These are phyloP conservation scores for Dendrostoma leiphaemia DNA, from an alignment of 2,329 filamentous ascomycete species.

Conservation along the genomic window DNA sequence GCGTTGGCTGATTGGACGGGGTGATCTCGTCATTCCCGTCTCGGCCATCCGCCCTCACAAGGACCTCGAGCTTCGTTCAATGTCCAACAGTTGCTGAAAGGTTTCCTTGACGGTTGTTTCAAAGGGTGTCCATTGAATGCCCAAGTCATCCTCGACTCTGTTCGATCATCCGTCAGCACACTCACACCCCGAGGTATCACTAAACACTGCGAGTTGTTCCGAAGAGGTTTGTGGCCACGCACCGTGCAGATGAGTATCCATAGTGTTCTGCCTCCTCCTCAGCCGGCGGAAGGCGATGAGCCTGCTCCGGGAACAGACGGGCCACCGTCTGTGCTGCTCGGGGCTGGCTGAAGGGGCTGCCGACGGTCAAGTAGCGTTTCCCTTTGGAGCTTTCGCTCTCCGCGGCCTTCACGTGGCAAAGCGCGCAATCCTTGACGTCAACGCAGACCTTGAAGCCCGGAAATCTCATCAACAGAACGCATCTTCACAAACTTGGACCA, in stretches of 20 bases:
- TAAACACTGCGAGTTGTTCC: too few relatives aligned
- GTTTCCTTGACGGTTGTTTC: neutral
- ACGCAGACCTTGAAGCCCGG: neutral
- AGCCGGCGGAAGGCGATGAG: neutral
- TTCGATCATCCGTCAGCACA: neutral
- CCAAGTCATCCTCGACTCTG: neutral
- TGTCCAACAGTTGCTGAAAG: neutral
- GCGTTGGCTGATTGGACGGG: too few relatives aligned
- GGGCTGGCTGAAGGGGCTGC: neutral
- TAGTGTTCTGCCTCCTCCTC: neutral
- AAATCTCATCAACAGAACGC: too few relatives aligned
- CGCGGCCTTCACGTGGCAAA: neutral
- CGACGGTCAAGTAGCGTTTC: neutral
- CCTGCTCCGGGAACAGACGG: neutral
- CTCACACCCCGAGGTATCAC: too few relatives aligned
- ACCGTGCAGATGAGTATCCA: neutral
- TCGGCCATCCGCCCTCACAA: too few relatives aligned
- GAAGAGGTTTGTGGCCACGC: too few relatives aligned
- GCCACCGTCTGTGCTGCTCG: neutral
- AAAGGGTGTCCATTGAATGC: neutral
- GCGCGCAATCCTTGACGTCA: neutral
- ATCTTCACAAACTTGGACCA: too few relatives aligned
- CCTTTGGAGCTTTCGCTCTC: neutral
- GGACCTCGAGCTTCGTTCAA: neutral
- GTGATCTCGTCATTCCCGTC: too few relatives aligned